These are phyloP conservation scores for Puccinia triticina DNA, from an alignment of 1,284 basidiomycete genomes.

Conservation along the genomic window DNA sequence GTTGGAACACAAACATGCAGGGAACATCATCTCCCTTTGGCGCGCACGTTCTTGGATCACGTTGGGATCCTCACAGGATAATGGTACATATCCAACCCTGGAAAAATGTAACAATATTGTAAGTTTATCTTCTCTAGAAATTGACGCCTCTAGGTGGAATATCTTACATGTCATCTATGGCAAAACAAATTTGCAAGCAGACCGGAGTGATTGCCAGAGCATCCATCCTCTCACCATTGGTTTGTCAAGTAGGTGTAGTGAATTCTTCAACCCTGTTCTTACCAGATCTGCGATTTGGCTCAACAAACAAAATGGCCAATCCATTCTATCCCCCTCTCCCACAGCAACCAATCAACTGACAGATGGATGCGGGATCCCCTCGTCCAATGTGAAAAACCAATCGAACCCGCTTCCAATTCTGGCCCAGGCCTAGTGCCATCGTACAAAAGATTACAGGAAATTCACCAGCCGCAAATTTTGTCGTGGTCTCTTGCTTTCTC, in stretches of 20 bases:
- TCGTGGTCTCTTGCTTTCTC: background rate
- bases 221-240: background rate
- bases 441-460: conserved; percentile 2
- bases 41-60: background rate
- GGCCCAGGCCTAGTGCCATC: background rate
- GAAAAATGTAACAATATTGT: too few species aligned
- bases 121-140: background rate
- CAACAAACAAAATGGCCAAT: background rate
- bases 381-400: background rate
- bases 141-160: background rate
- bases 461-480: background rate
- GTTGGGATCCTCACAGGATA: background rate
- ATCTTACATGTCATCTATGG: background rate
- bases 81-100: background rate
- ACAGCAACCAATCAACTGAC: background rate
- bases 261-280: background rate
- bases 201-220: background rate
- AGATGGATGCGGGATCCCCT: background rate
- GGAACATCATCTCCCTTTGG: background rate
- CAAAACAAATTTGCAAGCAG: background rate
- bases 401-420: background rate
- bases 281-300: background rate
- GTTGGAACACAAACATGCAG: background rate
- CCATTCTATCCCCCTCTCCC: background rate
- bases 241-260: background rate